Percentiles rank a stretch among this genome's conserved stretches.
Conservation (phyloP, 108 stramenopile species). For the Cyclotella distinguenda region DNA sequence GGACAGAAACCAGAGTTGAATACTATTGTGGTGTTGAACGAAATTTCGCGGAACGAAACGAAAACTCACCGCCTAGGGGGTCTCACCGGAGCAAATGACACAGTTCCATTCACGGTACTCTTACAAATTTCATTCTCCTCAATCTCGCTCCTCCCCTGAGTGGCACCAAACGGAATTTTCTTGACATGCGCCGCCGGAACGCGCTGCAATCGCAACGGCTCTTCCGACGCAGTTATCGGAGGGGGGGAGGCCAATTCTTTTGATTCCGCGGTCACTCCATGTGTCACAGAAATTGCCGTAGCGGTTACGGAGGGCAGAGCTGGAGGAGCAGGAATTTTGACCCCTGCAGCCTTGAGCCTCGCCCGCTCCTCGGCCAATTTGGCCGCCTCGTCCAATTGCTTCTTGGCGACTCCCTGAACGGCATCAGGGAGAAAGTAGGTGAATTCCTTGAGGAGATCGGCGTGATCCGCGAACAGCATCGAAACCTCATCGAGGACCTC, state of each 20-base stretch:
- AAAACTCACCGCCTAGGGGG: constrained; percentile 69
- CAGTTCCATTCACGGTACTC: constrained; percentile 65
- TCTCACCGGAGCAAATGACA: constrained; percentile 74
- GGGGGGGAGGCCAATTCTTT: neutral
- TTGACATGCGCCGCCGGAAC: constrained; percentile 8
- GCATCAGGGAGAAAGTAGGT: constrained; percentile 99
- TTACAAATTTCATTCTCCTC: constrained; percentile 70
- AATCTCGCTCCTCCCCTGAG: constrained; percentile 66
- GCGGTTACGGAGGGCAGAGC: constrained; percentile 1
- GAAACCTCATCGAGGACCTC: constrained; percentile 97
- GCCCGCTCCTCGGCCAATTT: constrained; percentile 85
- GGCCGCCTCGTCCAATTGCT: constrained; percentile 82
- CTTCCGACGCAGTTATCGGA: neutral
- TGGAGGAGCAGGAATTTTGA: constrained; percentile 2
- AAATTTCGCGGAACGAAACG: too few relatives aligned
- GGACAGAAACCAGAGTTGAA: neutral
- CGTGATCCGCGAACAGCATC: constrained; percentile 95
- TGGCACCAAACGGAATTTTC: constrained; percentile 79
- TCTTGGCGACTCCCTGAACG: constrained; percentile 96
- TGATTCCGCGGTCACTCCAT: too few relatives aligned
- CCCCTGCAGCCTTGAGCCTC: constrained; percentile 22
- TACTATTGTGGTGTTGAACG: too few relatives aligned
- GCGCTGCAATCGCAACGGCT: neutral
- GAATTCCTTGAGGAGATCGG: constrained; percentile 97
- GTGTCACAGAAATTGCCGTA: too few relatives aligned